Conservation (phyloP, 1,284 basidiomycete genomes). For the Blastosporella zonata region DNA sequence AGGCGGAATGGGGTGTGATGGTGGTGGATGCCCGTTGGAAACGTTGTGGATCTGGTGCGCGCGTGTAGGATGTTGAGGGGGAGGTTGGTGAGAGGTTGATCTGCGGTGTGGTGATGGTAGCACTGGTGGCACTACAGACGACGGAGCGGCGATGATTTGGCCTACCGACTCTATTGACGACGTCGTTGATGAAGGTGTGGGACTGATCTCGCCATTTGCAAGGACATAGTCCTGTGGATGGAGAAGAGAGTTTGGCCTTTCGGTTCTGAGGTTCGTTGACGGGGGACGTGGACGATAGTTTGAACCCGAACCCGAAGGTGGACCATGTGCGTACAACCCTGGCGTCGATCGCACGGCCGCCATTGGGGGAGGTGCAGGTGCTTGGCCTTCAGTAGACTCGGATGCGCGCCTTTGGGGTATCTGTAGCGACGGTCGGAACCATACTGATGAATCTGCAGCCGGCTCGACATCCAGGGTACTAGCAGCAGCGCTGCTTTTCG, state of each 20-base stretch:
- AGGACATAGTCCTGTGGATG: slow-evolving; percentile 2
- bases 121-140: not conserved
- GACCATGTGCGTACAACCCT: not conserved
- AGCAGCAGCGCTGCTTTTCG: slow-evolving; percentile 3
- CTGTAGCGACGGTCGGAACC: slow-evolving; percentile 25
- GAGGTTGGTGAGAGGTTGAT: not conserved
- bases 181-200: slow-evolving; percentile 9
- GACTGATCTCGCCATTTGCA: slow-evolving; percentile 13
- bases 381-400: slow-evolving; percentile 10
- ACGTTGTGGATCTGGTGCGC: not conserved
- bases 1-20: not conserved
- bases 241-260: not conserved
- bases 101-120: not conserved
- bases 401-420: slow-evolving; percentile 17
- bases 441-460: slow-evolving; percentile 7
- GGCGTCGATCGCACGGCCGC: not conserved
- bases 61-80: slow-evolving; percentile 1
- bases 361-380: no score
- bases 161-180: slow-evolving; percentile 11
- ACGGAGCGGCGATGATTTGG: not conserved
- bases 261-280: slow-evolving; percentile 2
- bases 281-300: slow-evolving; percentile 6
- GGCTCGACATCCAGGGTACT: not conserved
- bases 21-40: slow-evolving; percentile 8
- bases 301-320: not conserved